Evolutionary conservation across 345 rosid species (phyloP).

Genomic region (Salix koriyanagi): DNA sequence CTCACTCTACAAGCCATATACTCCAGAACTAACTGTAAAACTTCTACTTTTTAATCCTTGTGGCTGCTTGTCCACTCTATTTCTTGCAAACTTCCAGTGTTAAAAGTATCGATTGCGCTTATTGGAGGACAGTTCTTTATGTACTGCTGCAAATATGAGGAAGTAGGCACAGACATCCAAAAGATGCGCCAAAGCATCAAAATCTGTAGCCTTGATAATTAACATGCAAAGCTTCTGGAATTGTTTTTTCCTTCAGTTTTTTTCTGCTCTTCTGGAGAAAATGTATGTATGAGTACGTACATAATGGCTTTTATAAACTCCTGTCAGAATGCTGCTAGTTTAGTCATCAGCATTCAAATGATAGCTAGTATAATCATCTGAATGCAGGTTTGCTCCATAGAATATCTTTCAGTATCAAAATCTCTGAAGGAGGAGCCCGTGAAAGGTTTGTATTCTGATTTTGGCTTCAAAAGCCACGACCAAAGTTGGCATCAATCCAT

Average conservation of each 20-base stretch:
- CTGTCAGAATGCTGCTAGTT: not conserved
- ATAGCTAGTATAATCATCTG: not conserved
- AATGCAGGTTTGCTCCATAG: not conserved
- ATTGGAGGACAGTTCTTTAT: not conserved
- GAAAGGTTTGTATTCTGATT: not conserved
- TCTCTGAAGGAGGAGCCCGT: not conserved
- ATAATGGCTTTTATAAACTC: not conserved
- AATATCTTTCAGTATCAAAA: not conserved
- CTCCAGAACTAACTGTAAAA: not conserved
- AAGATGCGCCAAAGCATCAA: not conserved
- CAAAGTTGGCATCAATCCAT: not conserved
- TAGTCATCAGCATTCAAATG: not conserved
- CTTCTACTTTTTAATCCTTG: not conserved
- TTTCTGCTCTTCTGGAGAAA: not conserved
- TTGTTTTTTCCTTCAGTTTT: not conserved
- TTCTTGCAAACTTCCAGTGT: not conserved
- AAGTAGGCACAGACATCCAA: not conserved
- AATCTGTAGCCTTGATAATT: not conserved
- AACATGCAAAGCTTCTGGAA: not conserved
- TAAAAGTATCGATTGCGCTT: not conserved
- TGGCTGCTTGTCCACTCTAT: not conserved
- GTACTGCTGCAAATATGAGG: not conserved
- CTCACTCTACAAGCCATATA: not conserved
- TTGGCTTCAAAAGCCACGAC: not conserved
- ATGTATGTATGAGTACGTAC: not conserved